Base-by-base conservation (phyloP, 2,329 filamentous ascomycete genomes). In the Amphichorda felina region DNA sequence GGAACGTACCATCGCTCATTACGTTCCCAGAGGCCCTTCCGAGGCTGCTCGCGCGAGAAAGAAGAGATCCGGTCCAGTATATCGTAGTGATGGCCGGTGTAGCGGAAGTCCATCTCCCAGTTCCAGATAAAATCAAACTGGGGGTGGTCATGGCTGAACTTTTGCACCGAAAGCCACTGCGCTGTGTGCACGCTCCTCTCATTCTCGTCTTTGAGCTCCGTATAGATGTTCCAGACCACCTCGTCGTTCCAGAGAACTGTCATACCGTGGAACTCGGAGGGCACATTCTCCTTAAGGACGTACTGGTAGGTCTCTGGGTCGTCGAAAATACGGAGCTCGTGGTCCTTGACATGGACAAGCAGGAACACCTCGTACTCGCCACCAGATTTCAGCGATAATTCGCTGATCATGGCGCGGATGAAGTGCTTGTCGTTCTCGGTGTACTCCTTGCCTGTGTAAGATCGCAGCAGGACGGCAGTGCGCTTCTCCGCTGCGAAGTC, bases 51-150 rank as follows among this genome's bases (percentile, higher is more conserved):
- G 53, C 68, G 70, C 18, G 72, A 72, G 59, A 83, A 85, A 2
- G 66, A 56, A 16, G 61, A 57, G 7, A 86, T 56, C 41, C 77
- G 77, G 45, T 79, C 70, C 30, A 86, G 71, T 43, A 89, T 73
- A 46, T 89, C 79, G 55, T 89, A 88, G 58, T 87, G 79, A 43
- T 91, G 82, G 8, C 84, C 84, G 0, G 78, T 85, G 49, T 82
- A 81, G 33, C 85, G 71, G 22, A 80, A 77, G 50, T 91, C 83
- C 59, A 86, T 82, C 51, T 91, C 85, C 83, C 82, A 88, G 53
- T 89, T 88, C 82, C 84, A 91, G 45, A 86, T 68, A 47, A 73
- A 86, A 45, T 88, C 81, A 43, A 83, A 91, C 47, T 89, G 76
- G 0, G 82, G 82, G 47, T 86, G 79, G 34, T 81, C 79, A 47